Base-by-base conservation (phyloP, 2,329 filamentous ascomycete species). In the Aspergillus brasiliensis region DNA sequence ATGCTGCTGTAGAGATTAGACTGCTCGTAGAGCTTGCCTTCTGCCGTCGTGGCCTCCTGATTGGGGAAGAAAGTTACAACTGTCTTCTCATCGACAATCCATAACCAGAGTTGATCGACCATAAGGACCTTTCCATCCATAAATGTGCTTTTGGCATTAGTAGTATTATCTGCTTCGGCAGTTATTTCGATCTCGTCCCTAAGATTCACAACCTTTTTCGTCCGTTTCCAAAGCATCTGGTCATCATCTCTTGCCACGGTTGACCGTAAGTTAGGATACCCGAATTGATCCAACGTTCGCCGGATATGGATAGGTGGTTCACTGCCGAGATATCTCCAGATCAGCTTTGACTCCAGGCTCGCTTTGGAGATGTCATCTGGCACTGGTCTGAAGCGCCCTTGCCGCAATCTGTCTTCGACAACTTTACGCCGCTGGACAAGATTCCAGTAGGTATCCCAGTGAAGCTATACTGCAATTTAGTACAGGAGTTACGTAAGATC, bases 31-130 rank as follows among this genome's bases (percentile, higher is more conserved):
- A 75, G 55, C 54, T 72, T 73, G 8, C 69, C 72, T 59, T 75
- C 69, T 5, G 70, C 70, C 5, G 70, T 71, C 6, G 71, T 71
- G 13, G 74, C 72, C 47, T 76, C 72, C 37, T 73, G 71, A 25
- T 71, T 70, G 0, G 72, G 72, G 37, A 74, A 75, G 51, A 74
- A 73, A 2, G 72, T 74, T 2, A 75, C 64, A 21, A 74, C 64
- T 8, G 72, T 75, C 56, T 71, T 73, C 17, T 68, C 56, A 51
- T 78, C 74, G 8, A 77, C 65, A 40, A 79, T 73, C 76, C 75
- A 79, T 0, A 88, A 70, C 86, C 86, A 89, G 1, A 89, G 71
- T 66, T 89, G 86, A 59, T 89, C 87, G 0, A 89, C 84, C 84
- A 89, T 88, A n/a, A 89, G 79, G 40, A 88, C 87, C 56, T 73